Evolutionary conservation across 106 monocot genomes (phyloP).

Genomic region (Dendrobium officinale): DNA sequence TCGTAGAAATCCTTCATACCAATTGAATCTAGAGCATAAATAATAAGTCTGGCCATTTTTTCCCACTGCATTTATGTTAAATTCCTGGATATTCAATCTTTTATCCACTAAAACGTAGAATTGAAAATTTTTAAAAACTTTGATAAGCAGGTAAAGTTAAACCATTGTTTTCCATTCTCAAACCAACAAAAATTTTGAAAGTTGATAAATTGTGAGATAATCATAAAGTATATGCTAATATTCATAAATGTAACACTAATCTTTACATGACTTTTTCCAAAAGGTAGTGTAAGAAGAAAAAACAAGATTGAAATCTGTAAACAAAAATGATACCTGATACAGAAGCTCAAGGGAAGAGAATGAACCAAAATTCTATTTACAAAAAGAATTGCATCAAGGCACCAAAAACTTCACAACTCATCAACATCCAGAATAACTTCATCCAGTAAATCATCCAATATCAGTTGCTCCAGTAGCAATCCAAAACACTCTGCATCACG

Average conservation of each 20-base stretch:
- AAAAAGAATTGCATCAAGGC: background rate
- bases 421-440: conserved; percentile 21
- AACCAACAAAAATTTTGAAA: no score
- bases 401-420: conserved; percentile 6
- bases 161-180: no score
- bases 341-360: background rate
- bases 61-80: no score
- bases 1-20: no score
- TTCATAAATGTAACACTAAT: background rate
- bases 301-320: background rate
- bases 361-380: background rate
- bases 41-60: no score
- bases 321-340: conserved; percentile 1
- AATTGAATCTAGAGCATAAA: no score
- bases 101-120: no score
- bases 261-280: background rate
- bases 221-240: no score
- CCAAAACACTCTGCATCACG: conserved; percentile 35
- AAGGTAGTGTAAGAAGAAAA: background rate
- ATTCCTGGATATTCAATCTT: no score
- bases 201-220: no score
- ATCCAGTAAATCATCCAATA: conserved; percentile 61
- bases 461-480: conserved; percentile 37
- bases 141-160: no score
- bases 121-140: no score